Conservation (phyloP, 78 protist genomes). For the Tieghemostelium lacteum region DNA sequence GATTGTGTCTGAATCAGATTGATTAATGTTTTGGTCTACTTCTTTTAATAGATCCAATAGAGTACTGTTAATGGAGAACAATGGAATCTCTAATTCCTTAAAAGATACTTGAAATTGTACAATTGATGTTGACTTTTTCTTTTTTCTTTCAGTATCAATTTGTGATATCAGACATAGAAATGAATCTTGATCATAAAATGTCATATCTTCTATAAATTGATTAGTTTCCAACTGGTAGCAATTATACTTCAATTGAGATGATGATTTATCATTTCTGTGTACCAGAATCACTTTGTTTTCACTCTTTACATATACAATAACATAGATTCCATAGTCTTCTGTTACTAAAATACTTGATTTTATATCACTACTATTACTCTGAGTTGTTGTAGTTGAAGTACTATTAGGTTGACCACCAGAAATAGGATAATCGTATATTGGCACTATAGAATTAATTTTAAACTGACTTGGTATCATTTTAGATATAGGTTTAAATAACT, state of each 20-base stretch:
- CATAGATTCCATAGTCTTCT: neutral
- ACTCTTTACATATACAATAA: neutral
- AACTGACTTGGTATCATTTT: neutral
- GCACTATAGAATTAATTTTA: neutral
- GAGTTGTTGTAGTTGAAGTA: neutral
- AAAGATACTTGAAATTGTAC: too few relatives aligned
- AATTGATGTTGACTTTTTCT: too few relatives aligned
- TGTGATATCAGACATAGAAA: too few relatives aligned
- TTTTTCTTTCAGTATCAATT: too few relatives aligned
- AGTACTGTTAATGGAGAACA: too few relatives aligned
- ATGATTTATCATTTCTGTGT: neutral
- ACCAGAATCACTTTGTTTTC: neutral
- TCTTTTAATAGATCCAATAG: too few relatives aligned
- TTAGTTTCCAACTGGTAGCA: constrained; percentile 5
- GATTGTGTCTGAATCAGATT: too few relatives aligned
- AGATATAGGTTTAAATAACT: neutral
- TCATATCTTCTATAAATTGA: neutral
- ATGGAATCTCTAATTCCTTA: too few relatives aligned
- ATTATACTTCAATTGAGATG: neutral
- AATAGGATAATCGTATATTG: neutral
- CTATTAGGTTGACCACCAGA: neutral
- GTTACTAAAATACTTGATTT: neutral
- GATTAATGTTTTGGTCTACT: too few relatives aligned
- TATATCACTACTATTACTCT: neutral
- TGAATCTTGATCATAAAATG: neutral